These are phyloP conservation scores for Akanthomyces lecanii DNA, from an alignment of 2,329 filamentous ascomycete species.

Conservation along the genomic window DNA sequence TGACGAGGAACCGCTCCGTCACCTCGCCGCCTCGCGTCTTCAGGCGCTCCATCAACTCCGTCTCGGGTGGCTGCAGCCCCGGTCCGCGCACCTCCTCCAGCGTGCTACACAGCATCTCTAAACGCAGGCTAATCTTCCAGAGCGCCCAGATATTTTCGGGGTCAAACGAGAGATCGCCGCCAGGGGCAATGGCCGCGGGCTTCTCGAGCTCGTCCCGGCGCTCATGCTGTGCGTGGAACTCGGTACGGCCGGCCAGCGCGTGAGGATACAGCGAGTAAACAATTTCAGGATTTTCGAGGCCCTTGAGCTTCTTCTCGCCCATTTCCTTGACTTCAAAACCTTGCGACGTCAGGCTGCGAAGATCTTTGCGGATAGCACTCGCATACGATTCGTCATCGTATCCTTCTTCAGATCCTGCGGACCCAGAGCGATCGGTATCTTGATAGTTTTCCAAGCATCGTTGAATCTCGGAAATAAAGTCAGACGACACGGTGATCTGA, in stretches of 20 bases:
- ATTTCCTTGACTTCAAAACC: conserved; percentile 97
- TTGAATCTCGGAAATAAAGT: conserved; percentile 95
- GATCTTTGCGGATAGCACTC: conserved; percentile 78
- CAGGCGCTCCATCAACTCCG: conserved; percentile 70
- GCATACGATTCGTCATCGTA: conserved; percentile 71
- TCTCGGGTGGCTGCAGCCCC: conserved; percentile 73
- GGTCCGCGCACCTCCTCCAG: conserved; percentile 67
- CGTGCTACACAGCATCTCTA: conserved; percentile 89
- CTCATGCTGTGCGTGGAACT: conserved; percentile 57
- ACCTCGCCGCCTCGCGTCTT: conserved; percentile 71
- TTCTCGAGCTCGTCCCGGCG: conserved; percentile 45
- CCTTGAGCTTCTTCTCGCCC: conserved; percentile 92
- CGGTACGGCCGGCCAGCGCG: conserved; percentile 73
- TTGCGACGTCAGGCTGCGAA: conserved; percentile 80
- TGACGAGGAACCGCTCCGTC: conserved; percentile 80
- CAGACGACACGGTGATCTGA: conserved; percentile 92
- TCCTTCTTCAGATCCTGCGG: conserved; percentile 60
- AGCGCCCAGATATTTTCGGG: conserved; percentile 83
- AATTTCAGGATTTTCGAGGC: conserved; percentile 92
- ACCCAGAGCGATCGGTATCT: conserved; percentile 70
- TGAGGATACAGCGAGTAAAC: conserved; percentile 96
- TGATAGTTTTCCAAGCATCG: conserved; percentile 85
- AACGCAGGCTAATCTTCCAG: conserved; percentile 80
- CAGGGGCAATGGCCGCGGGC: conserved; percentile 58
- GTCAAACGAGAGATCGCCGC: conserved; percentile 69